Evolutionary conservation across 2,329 filamentous ascomycete species (phyloP), one percentile per base, ranked within the genome.

Genomic region (Fusarium equiseti): DNA sequence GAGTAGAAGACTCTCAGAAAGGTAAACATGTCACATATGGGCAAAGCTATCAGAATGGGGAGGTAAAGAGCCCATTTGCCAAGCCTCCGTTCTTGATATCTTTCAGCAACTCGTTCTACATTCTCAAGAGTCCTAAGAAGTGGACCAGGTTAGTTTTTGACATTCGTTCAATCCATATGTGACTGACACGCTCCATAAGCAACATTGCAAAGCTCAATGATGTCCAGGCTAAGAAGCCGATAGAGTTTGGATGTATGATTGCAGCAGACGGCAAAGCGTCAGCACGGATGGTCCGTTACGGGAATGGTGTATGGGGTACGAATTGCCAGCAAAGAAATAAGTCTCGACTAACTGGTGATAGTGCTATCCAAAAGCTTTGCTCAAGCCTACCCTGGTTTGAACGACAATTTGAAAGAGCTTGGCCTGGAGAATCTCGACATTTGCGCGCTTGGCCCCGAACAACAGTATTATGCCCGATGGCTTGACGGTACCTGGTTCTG

Each of bases 221-320:
- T 6, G 11, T 18, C 3, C 31, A 60, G 18, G 22, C 42, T 2
- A 38, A 42, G 11, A 45, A 57, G 16, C 16, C 32, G 16, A 51
- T 58, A 29, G 27, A 13, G 46, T 56, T 57, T 10, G 55, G 15
- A 26, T 32, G 24, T 6, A 24, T 58, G 12, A 35, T 3, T 16
- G 29, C 42, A 3, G 27, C n/a, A 8, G 9, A 6, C 5, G 7
- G 16, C 4, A 26, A 50, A 43, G 20, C 6, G 1, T 24, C 44
- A 9, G 35, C 42, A 18, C 56, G 57, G 57, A 44, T 68, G 7
- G 50, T 15, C 6, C 44, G 58, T 11, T 52, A 59, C 26, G 42
- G 16, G 24, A 48, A 62, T n/a, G 40, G 46, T 13, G 27, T 7
- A 20, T 66, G 57, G 53, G 12, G 66, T 68, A 55, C 32, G 31